Base-by-base conservation (phyloP, 495 filamentous ascomycete species). In the Hypoxylon fuscum region DNA sequence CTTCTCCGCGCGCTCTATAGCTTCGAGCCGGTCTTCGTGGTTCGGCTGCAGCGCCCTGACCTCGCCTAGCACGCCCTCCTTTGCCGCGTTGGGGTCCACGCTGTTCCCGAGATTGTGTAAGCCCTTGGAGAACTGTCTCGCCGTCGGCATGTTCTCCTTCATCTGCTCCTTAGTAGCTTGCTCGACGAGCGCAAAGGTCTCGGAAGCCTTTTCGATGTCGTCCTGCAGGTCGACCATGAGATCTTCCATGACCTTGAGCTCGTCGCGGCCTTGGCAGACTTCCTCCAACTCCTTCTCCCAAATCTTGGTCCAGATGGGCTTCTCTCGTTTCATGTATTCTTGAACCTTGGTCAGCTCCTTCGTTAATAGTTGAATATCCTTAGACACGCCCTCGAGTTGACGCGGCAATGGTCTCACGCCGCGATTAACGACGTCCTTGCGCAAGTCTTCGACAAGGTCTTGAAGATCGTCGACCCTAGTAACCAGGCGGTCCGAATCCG, bases 121-220 rank as follows among this genome's bases (percentile, higher is more conserved):
- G 49, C 83, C 88, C 54, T 78, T 77, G 15, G 79, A 81, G 31
- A 85, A 80, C 32, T 77, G 73, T 41, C 88, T 81, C 15, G 81
- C 84, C 15, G 80, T 75, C 40, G 77, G 81, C 8, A 83, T 79
- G 7, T 74, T 77, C 62, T 91, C 86, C 68, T 93, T 87, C 69
- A 93, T 89, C 74, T 98, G 95, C 75, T 98, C 91, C 75, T 95
- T 95, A 5, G 93, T 96, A 5, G 95, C 95, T 75, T 98, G 88
- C 73, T 98, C 96, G 7, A 99, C 94, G 2, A 99, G 83, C 17
- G 89, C 87, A 72, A 99, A 97, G 0, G 93, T 98, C 73, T 94
- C 87, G 1, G 87, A 85, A 12, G 93, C 92, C 72, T 97, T 96
- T 70, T 97, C 95, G 27, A 99, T 79, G 76, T 99, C 95, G 59